Evolutionary conservation across 2,329 filamentous ascomycete genomes (phyloP), one percentile per base, ranked within the genome.

Genomic region (Bisporella sp.): DNA sequence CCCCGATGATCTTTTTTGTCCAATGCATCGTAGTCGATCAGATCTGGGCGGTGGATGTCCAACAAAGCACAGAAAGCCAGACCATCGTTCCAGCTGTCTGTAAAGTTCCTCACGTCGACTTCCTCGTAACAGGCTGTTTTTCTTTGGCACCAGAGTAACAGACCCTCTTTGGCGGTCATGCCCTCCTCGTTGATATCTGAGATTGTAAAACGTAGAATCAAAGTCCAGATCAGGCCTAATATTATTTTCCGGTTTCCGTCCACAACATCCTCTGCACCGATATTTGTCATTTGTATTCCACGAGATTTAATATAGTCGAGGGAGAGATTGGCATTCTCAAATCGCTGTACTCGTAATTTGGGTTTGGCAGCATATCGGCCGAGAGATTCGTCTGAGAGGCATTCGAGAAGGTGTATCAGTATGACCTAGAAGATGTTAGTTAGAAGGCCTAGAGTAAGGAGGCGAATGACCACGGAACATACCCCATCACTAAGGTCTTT

Each of bases 81-180:
- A 7, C 93, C 93, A 67, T 99, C 88, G 66, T 96, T 99, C 93
- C 93, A 99, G 69, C 93, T 97, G 33, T 77, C 76, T 51, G 90
- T 96, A 68, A 99, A 99, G 71, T 99, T 92, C 48, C 89, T 81
- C 39, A 99, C 90, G 59, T 97, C 87, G 28, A 99, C 91, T 66
- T 95, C 93, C 54, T 96, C 91, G 68, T 99, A 99, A 71, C 93
- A 99, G 6, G 93, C 93, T 31, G 93, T 99, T 73, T 99, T 99
- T 62, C 93, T 79, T 72, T 99, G 92, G 74, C 93, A 99, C 93
- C 93, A 99, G 29, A 99, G 73, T 51, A 99, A 71, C 62, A 99
- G 73, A 56, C 93, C 93, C 68, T 97, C 93, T 70, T 97, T 96
- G 52, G 93, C 93, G 47, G 92, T 96, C 82, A 97, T 85, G 58